Conservation (phyloP, 257 asterid genomes). For the Scutellaria galericulata region DNA sequence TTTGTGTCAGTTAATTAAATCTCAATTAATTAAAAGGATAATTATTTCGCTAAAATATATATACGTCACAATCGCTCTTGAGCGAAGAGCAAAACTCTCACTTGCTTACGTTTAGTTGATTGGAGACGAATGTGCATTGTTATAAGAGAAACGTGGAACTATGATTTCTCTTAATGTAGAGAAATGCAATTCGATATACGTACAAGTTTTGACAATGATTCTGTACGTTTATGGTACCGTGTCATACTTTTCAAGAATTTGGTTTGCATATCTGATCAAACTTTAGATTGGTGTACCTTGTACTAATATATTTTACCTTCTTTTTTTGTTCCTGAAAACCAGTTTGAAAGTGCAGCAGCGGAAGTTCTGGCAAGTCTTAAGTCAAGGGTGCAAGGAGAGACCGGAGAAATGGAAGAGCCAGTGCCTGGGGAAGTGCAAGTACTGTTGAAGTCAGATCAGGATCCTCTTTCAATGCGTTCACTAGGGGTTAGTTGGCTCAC, state of each 20-base stretch:
- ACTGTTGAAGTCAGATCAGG: conserved; percentile 86
- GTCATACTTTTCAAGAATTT: not conserved
- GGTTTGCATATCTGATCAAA: not conserved
- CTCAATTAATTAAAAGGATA: not conserved
- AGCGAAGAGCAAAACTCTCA: too few relatives aligned
- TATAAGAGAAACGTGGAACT: not conserved
- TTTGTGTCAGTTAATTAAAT: not conserved
- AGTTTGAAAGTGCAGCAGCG: conserved; percentile 96
- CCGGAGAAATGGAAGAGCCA: conserved; percentile 93
- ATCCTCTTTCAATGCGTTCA: conserved; percentile 76
- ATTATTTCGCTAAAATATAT: not conserved
- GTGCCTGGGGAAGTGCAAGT: conserved; percentile 89
- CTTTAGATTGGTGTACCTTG: conserved; percentile 3
- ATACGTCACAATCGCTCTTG: not conserved
- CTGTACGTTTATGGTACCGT: not conserved
- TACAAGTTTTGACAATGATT: not conserved
- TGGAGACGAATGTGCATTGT: not conserved
- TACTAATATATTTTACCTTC: conserved; percentile 23
- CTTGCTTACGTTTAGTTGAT: not conserved
- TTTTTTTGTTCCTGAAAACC: conserved; percentile 24
- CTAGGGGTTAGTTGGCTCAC: conserved; percentile 75
- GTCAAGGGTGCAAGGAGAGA: conserved; percentile 79
- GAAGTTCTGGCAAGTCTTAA: conserved; percentile 85
- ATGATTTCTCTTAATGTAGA: not conserved
- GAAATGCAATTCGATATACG: not conserved